Base-by-base conservation (phyloP, 192 early-diverging fungal genomes). In the Backusella circina region DNA sequence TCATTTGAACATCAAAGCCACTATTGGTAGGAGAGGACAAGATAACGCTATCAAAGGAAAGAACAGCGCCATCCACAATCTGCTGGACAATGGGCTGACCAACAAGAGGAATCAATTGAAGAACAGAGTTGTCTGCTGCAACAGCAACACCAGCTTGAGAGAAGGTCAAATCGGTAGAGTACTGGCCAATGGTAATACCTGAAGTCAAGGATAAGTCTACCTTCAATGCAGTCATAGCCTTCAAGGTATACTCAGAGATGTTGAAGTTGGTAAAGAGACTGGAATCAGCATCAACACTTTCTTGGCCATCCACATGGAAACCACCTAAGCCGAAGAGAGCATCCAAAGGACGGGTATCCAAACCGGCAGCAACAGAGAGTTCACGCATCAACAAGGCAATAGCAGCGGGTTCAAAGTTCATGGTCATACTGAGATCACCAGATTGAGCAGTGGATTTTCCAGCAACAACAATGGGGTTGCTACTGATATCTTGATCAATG, bases 81-180 rank as follows among this genome's bases (percentile, higher is more conserved):
- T 77, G 71, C 73, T 85, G 85, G 15, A 86, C 88, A 77, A 90
- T 86, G 28, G 88, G 88, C 66, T 81, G 83, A 70, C 84, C 86
- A 50, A 90, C 82, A 35, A 86, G 74, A 37, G 86, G 84, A 26
- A 88, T 82, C 5, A 90, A 73, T 67, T 80, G 79, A 65, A 79
- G 68, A 77, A 90, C 79, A 2, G 85, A 81, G n/a, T 75, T 69
- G 75, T 90, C 88, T 6, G 86, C 83, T 28, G 64, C 13, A 36
- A 82, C 82, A 13, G 83, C 75, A 31, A 90, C 85, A 39, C 36
- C 41, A 51, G 64, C 77, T 77, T 90, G 86, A 51, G 75, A 67
- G 35, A 86, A 83, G 0, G 75, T 28, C 41, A 90, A 73, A 4
- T 75, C 78, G 37, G 81, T 84, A 3, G 71, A 67, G 67, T 88